Percentiles rank a stretch among this genome's conserved stretches.
phyloP scores from a whole-genome alignment of 257 asterid genomes.

The Scutellaria galericulata region DNA sequence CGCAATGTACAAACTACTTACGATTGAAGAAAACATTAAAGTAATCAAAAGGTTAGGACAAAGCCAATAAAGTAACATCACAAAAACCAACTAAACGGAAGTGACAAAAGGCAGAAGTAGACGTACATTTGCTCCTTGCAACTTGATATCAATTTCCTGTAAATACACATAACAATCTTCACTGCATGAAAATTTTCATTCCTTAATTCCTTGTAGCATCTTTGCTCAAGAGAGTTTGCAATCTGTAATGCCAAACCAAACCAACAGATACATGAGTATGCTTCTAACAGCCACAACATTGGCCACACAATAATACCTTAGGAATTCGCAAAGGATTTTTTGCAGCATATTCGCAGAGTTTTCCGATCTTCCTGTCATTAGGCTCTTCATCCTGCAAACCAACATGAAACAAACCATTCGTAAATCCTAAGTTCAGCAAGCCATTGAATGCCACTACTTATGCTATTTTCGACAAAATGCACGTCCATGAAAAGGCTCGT shows the following conservation, averaged over 20 bases:
- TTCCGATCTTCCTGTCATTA: slow-evolving; percentile 87
- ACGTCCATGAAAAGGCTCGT: no score
- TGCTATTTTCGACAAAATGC: background rate
- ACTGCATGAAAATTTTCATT: slow-evolving; percentile 68
- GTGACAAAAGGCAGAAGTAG: slow-evolving; percentile 10
- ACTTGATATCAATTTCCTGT: slow-evolving; percentile 72
- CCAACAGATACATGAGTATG: background rate
- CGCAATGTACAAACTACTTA: no score
- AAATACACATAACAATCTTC: slow-evolving; percentile 77
- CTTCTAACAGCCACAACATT: background rate
- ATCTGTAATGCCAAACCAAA: slow-evolving; percentile 60
- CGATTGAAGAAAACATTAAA: background rate
- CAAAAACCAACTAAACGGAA: background rate
- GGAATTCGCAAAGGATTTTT: slow-evolving; percentile 97
- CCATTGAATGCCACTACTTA: background rate
- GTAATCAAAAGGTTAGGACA: background rate
- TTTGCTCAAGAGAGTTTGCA: slow-evolving; percentile 85
- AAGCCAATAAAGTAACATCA: background rate
- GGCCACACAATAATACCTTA: slow-evolving; percentile 52
- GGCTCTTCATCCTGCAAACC: slow-evolving; percentile 84
- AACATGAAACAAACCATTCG: slow-evolving; percentile 18
- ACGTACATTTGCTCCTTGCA: slow-evolving; percentile 95
- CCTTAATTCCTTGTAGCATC: slow-evolving; percentile 92
- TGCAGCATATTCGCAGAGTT: slow-evolving; percentile 91
- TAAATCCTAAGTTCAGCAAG: background rate